Evolutionary conservation across 2,329 filamentous ascomycete species (phyloP).

Genomic region (Seiridium cupressi): DNA sequence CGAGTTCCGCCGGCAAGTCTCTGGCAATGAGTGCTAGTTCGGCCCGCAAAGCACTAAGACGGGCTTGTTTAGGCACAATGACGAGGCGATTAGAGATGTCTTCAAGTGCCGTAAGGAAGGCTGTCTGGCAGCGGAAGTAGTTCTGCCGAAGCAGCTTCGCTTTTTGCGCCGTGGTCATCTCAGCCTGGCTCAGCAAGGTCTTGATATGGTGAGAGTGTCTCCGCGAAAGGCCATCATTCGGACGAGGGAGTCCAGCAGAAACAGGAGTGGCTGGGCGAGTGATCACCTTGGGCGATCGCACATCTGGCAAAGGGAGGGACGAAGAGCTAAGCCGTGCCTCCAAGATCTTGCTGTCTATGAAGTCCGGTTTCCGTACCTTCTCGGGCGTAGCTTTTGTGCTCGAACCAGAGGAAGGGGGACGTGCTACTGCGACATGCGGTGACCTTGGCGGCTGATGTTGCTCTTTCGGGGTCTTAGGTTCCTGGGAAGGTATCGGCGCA

Average conservation of each 20-base stretch:
- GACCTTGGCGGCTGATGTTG: conserved; percentile 1
- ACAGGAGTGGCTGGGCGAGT: conserved; percentile 58
- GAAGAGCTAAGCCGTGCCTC: conserved; percentile 67
- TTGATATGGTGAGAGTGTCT: conserved; percentile 63
- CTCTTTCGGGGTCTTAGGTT: conserved; percentile 15
- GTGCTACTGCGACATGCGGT: conserved; percentile 4
- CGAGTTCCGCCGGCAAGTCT: conserved; percentile 79
- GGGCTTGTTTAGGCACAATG: conserved; percentile 76
- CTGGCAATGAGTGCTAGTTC: conserved; percentile 79
- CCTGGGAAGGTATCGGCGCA: conserved; percentile 34
- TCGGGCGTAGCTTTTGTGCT: not conserved
- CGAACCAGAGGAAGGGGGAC: conserved; percentile 2
- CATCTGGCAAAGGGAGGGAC: conserved; percentile 64
- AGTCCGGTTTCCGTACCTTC: conserved; percentile 38
- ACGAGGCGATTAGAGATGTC: conserved; percentile 84
- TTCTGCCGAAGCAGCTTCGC: conserved; percentile 73
- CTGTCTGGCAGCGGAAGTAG: conserved; percentile 79
- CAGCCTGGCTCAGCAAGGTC: conserved; percentile 54
- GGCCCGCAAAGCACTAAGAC: conserved; percentile 76
- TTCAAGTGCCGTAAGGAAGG: conserved; percentile 77
- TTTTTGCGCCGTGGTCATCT: conserved; percentile 65
- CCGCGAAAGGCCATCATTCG: conserved; percentile 48
- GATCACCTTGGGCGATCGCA: conserved; percentile 48
- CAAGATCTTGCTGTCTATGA: conserved; percentile 50
- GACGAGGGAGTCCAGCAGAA: conserved; percentile 50